Evolutionary conservation across 2,329 filamentous ascomycete genomes (phyloP).

Genomic region (Sporothrix protearum): DNA sequence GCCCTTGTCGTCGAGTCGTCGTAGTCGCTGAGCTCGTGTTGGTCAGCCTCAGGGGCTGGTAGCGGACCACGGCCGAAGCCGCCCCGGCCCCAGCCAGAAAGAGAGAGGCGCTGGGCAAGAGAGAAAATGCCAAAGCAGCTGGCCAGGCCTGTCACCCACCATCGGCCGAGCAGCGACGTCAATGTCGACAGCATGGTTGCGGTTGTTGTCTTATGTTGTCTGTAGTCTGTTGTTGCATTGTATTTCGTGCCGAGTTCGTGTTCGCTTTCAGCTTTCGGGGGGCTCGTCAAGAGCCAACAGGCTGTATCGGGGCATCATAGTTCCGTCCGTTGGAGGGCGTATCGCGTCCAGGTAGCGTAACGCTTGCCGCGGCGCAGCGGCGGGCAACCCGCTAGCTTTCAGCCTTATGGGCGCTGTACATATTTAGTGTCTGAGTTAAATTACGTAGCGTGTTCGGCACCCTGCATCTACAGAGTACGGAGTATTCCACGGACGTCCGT

Average conservation of each 20-base stretch:
- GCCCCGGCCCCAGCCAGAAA: background rate
- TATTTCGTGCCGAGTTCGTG: background rate
- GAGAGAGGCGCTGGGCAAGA: background rate
- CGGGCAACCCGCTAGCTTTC: too few relatives aligned
- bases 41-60: background rate
- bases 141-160: background rate
- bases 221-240: background rate
- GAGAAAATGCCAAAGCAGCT: background rate
- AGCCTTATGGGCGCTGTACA: too few relatives aligned
- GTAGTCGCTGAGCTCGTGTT: background rate
- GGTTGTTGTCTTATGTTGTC: too few relatives aligned
- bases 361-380: background rate
- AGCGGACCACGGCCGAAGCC: background rate
- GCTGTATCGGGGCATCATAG: background rate
- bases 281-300: background rate
- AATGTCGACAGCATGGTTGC: background rate
- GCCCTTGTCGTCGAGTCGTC: slow-evolving; percentile 11
- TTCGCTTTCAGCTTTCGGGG: background rate
- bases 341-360: background rate
- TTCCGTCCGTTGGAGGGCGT: background rate
- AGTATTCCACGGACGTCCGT: too few relatives aligned
- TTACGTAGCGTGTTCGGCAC: too few relatives aligned
- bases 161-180: background rate
- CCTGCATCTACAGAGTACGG: too few relatives aligned
- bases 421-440: too few relatives aligned